Base-by-base conservation (phyloP, 345 rosid genomes). In the Isatis tinctoria region DNA sequence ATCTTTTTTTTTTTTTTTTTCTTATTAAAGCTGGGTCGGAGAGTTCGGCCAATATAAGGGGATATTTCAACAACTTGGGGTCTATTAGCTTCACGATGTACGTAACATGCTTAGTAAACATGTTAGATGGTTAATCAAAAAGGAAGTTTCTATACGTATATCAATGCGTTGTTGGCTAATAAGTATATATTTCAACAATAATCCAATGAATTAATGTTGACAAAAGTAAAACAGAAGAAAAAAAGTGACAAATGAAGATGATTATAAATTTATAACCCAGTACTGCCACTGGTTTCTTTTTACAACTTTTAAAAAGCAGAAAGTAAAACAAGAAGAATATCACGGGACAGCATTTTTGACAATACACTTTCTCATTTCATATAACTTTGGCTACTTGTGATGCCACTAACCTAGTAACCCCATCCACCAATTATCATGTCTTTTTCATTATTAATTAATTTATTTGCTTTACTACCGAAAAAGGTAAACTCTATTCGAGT, bases 381-480 rank as follows among this genome's bases (percentile, higher is more conserved):
- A 54, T 17, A 63, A 10, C 37, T 56, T 67, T 59, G 67, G 61
- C 61, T 51, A 66, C 67, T 74, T 33, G 49, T 41, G 60, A 32
- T 41, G 41, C 78, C 78, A 74, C 72, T 57, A 40, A 54, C 26
- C 52, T 60, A 22, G 26, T 64, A 59, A 67, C 74, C 79, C 74
- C 79, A 69, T 69, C 79, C 79, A 75, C 74, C 59, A 75, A 43
- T 69, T 69, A 68, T 75, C 73, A 52, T 60, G 74, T 69, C 74
- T 69, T 40, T 40, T 61, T 61, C 53, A 27, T 61, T 52, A 51
- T 52, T 61, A 68, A 52, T 30, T 41, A 68, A 52, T 40, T 41
- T 68, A 68, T 52, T 41, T 20, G 39, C 58, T 60, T 68, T 75
- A 59, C 0, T 22, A 54, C 62, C 49, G 32, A 20, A 43, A 41